phyloP scores from a whole-genome alignment of 495 filamentous ascomycete species.

The Neurospora cerealis region DNA sequence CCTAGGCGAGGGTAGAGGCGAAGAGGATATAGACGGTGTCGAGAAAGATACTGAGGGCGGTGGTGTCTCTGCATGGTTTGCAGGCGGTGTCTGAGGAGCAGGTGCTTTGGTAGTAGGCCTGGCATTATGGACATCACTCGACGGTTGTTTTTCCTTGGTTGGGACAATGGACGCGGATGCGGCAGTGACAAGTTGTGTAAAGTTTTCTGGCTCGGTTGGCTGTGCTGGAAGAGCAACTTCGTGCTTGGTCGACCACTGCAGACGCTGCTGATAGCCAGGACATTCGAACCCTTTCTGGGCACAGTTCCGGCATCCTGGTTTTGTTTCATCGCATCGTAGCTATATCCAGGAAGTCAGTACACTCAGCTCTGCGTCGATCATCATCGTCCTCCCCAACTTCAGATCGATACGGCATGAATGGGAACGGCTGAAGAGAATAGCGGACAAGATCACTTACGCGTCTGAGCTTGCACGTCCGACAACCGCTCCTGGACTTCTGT shows the following conservation, averaged over 20 bases:
- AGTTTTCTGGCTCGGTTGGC: constrained; percentile 18
- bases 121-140: background rate
- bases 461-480: constrained; percentile 23
- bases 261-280: constrained; percentile 26
- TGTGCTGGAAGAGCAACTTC: constrained; percentile 10
- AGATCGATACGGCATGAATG: background rate
- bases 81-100: background rate
- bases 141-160: background rate
- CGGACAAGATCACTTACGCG: constrained; percentile 13
- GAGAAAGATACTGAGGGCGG: constrained; percentile 3
- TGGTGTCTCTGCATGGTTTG: background rate
- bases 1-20: constrained; percentile 3
- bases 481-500: constrained; percentile 25
- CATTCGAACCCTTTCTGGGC: constrained; percentile 20
- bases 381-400: background rate
- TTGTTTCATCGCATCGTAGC: constrained; percentile 25
- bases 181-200: constrained; percentile 21
- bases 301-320: constrained; percentile 22
- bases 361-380: background rate
- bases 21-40: background rate
- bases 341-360: constrained; percentile 1
- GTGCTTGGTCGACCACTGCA: constrained; percentile 29
- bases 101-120: background rate
- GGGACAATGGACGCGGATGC: constrained; percentile 20
- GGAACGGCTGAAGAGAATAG: background rate